Base-by-base conservation (phyloP, 371 early-diverging fungal species). In the Syncephalastrum sp. region DNA sequence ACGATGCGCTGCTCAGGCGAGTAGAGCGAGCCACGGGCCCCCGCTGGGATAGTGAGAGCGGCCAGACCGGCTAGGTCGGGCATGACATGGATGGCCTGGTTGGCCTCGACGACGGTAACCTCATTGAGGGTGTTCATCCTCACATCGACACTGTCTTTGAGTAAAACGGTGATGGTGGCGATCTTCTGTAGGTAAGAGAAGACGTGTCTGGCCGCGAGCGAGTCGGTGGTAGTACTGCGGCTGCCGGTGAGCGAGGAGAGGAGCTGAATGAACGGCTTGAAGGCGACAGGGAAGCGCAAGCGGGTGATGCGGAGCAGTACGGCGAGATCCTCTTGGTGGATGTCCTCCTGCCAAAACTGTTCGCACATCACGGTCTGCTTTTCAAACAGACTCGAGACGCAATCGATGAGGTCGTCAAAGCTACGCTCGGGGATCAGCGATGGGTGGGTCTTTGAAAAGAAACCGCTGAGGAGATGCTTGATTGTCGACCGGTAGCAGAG, bases 321-420 rank as follows among this genome's bases (percentile, higher is more conserved):
- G 17, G 52, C 42, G 3, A 54, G 45, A 12, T 69, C 63, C 1
- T 63, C 38, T 8, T 57, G 29, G 12, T 50, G 54, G 19, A 56
- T 54, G 27, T 70, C 62, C 10, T 68, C 42, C 1, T 45, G 49
- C 79, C 79, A 78, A 56, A 73, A 78, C 12, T 44, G 19, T 5
- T 48, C 19, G 24, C 71, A 70, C 5, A 75, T 57, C 5, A 50
- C 65, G 0, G 65, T 47, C 53, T 78, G 68, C 27, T 66, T 44
- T n/a, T 64, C 33, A 46, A 67, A 75, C 3, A 75, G 42, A 8
- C 57, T 47, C 8, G 58, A 60, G 10, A 58, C 55, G 17, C 60
- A 54, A 0, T 63, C 38, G 6, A 72, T 57, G 17, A 78, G 57
- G 43, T 56, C 60, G 4, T 50, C n/a, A 25, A 73, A 73, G n/a